Evolutionary conservation across 1,284 basidiomycete species (phyloP).

Genomic region (Ustilago tritici): DNA sequence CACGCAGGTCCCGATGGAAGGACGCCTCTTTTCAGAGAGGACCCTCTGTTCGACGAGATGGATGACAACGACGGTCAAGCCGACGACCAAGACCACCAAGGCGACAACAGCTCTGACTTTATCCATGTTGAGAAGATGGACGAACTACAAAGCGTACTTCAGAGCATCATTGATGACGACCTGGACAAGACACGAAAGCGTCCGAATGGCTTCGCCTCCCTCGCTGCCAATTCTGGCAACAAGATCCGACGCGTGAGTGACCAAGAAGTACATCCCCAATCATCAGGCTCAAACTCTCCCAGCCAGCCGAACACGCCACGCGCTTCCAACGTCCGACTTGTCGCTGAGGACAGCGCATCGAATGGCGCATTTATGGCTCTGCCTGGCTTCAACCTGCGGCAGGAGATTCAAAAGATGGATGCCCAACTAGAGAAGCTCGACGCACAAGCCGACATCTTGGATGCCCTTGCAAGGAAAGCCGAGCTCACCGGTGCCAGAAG

Average conservation of each 20-base stretch:
- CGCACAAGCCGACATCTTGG: conserved; percentile 84
- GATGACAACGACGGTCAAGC: conserved; percentile 35
- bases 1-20: conserved; percentile 49
- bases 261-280: conserved; percentile 13
- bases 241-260: conserved; percentile 22
- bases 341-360: not conserved
- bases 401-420: conserved; percentile 63
- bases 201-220: conserved; percentile 8
- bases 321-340: not conserved
- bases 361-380: conserved; percentile 11
- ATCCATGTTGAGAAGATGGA: conserved; percentile 55
- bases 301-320: conserved; percentile 21
- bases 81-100: conserved; percentile 29
- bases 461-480: conserved; percentile 88
- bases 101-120: conserved; percentile 39
- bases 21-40: conserved; percentile 55
- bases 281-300: conserved; percentile 1
- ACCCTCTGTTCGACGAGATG: conserved; percentile 58
- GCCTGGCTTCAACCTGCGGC: conserved; percentile 30
- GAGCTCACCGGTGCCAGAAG: conserved; percentile 86
- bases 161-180: conserved; percentile 88
- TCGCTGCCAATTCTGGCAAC: conserved; percentile 14
- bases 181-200: conserved; percentile 30
- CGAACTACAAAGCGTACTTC: conserved; percentile 88
- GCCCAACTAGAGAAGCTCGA: conserved; percentile 81